phyloP scores from a whole-genome alignment of 208 protist genomes.

The Leishmania tropica region DNA sequence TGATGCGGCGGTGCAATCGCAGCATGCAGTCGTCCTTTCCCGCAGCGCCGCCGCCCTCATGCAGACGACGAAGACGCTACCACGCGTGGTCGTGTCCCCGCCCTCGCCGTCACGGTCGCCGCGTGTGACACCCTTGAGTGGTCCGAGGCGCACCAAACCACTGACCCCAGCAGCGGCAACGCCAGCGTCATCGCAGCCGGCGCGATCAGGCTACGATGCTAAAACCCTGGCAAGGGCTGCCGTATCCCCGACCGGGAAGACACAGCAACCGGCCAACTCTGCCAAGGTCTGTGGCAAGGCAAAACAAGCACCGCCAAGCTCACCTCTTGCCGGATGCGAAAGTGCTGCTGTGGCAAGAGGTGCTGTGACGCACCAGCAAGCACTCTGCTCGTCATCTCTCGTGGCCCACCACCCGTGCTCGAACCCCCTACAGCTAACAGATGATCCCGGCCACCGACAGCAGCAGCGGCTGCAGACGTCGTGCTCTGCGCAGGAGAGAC shows the following conservation, averaged over 20 bases:
- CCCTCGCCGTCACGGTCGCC: not conserved
- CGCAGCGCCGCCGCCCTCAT: not conserved
- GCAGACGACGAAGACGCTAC: not conserved
- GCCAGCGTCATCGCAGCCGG: not conserved
- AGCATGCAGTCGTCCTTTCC: not conserved
- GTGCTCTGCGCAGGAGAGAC: not conserved
- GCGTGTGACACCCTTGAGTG: not conserved
- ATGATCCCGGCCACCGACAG: not conserved
- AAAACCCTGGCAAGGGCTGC: not conserved
- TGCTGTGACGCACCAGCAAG: not conserved
- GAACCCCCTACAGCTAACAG: not conserved
- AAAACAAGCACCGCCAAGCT: not conserved
- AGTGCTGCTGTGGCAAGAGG: not conserved
- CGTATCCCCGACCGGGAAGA: not conserved
- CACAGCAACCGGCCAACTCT: not conserved
- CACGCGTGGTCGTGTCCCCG: not conserved
- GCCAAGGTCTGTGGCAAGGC: not conserved
- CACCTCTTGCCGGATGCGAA: not conserved
- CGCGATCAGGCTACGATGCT: not conserved
- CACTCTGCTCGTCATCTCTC: not conserved
- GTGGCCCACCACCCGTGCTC: not conserved
- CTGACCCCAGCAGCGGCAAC: not conserved
- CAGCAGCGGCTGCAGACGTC: not conserved
- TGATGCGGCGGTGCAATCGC: not conserved
- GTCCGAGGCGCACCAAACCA: not conserved